phyloP scores from a whole-genome alignment of 2,329 filamentous ascomycete genomes.

The Colletotrichum zoysiae region DNA sequence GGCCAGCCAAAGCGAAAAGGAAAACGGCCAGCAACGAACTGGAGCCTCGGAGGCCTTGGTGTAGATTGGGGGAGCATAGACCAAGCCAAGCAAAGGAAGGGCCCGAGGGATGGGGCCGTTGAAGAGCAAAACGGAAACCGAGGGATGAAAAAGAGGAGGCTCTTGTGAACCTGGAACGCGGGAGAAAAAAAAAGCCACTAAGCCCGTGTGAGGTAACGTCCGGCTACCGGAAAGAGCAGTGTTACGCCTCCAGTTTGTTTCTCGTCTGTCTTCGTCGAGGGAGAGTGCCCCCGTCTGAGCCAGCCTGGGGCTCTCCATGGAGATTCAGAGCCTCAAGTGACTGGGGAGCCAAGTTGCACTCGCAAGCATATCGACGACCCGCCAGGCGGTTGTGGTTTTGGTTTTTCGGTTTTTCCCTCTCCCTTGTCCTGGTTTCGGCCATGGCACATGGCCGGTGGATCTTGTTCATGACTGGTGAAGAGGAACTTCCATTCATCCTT shows the following conservation, averaged over 20 bases:
- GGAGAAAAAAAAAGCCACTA: conserved; percentile 18
- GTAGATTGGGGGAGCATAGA: conserved; percentile 24
- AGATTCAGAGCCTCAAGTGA: conserved; percentile 26
- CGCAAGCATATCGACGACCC: conserved; percentile 36
- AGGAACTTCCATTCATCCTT: conserved; percentile 5
- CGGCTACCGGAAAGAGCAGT: conserved; percentile 33
- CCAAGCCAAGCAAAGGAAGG: conserved; percentile 26
- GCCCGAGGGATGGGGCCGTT: conserved; percentile 7
- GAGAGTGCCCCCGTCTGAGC: conserved; percentile 19
- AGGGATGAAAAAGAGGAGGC: conserved; percentile 17
- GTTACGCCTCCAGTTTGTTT: conserved; percentile 38
- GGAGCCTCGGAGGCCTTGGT: conserved; percentile 27
- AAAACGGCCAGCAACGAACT: conserved; percentile 12
- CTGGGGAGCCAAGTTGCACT: background rate
- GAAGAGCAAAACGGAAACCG: conserved; percentile 10
- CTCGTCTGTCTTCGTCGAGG: conserved; percentile 22
- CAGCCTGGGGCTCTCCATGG: conserved; percentile 4
- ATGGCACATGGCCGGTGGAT: conserved; percentile 39
- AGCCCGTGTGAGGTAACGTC: conserved; percentile 17
- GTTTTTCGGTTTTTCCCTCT: too few relatives aligned
- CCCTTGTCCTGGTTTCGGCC: conserved; percentile 30
- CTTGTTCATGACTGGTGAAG: conserved; percentile 36
- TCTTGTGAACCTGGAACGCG: conserved; percentile 35
- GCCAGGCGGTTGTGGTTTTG: conserved; percentile 13
- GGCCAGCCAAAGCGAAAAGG: conserved; percentile 22